Evolutionary conservation across 768 basidiomycete species (phyloP), one percentile per base, ranked within the genome.

Genomic region (Mycena belliarum): DNA sequence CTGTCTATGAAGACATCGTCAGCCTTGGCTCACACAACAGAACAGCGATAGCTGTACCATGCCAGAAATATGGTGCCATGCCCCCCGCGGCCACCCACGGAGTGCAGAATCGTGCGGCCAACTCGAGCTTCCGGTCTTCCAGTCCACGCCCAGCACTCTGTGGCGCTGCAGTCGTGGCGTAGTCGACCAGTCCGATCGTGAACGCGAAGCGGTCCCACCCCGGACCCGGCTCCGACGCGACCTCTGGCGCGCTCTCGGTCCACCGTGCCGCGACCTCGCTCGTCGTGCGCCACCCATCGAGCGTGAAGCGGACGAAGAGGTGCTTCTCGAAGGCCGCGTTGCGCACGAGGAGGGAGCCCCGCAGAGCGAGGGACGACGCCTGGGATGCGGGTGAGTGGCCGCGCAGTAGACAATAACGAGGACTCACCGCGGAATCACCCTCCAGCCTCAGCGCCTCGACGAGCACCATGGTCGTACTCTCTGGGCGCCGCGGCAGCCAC

Each of bases 201-300:
- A 90, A 91, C 20, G 73, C 57, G 65, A 87, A 87, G 1, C 83
- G 76, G 63, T 87, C 86, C 83, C 84, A 86, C 0, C 69, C 68
- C 0, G 73, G 66, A 18, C 61, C 63, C 6, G 61, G 55, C 18
- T 63, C 68, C n/a, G 33, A 35, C 7, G 33, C 7, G 14, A 15
- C 3, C 12, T 14, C 4, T 15, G 33, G 12, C 33, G 33, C 14
- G 9, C 9, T 15, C 33, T 71, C 70, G 35, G 73, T 65, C 59
- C 86, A 72, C 45, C 66, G 72, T 18, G 80, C 87, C 38, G 72
- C 59, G 28, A 97, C 93, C 69, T 98, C 96, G 41, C 85, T 88
- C 0, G 91, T 91, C 3, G 95, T 98, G 60, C 89, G 85, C 96
- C 96, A 98, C 46, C 89, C 86, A 70, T 98, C 96, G 45, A 96